Evolutionary conservation across 2,329 filamentous ascomycete genomes (phyloP), one percentile per base, ranked within the genome.

Genomic region (Periconia sp.): DNA sequence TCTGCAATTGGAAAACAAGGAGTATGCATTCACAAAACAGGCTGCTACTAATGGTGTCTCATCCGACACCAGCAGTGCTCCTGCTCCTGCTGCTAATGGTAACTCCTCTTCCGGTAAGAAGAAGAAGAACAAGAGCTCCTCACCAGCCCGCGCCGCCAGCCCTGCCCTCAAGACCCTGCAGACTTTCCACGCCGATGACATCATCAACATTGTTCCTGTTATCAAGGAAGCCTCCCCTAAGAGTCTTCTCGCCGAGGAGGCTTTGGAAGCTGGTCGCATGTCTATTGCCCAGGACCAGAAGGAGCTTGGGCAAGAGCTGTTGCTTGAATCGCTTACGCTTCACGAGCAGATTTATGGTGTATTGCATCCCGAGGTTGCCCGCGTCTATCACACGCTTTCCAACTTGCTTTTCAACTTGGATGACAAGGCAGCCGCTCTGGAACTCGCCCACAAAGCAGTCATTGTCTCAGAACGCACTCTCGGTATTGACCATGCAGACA

Each of bases 261-360:
- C 94, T 14, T 81, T 99, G 42, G 94, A 99, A 75, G 94, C 93
- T 53, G 94, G 94, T 20, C 90, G 92, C 49, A 93, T 99, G 70
- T 97, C 93, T n/a, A 87, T 99, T 56, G 85, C 94, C 65, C 93
- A 97, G 72, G 89, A 91, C 71, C 92, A 99, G 79, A 93, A 90
- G 78, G 94, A 97, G 76, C 85, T 99, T 44, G 94, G 94, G 41
- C 92, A 97, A 75, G 94, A 99, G 75, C 83, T 99, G 52, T 84
- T 99, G 30, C 80, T 97, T n/a, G 94, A 99, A 76, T 97, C 92
- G 37, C 79, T 99, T 56, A 96, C 94, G 44, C 81, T 99, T 42
- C 93, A 99, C 69, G 94, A 99, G 80, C 94, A 99, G 75, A 97
- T 99, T 63, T 99, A 99, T 68, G 94, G 94, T 56, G 95, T 97